Evolutionary conservation across 2,329 filamentous ascomycete species (phyloP).

Genomic region (Cercospora zeae-maydis): DNA sequence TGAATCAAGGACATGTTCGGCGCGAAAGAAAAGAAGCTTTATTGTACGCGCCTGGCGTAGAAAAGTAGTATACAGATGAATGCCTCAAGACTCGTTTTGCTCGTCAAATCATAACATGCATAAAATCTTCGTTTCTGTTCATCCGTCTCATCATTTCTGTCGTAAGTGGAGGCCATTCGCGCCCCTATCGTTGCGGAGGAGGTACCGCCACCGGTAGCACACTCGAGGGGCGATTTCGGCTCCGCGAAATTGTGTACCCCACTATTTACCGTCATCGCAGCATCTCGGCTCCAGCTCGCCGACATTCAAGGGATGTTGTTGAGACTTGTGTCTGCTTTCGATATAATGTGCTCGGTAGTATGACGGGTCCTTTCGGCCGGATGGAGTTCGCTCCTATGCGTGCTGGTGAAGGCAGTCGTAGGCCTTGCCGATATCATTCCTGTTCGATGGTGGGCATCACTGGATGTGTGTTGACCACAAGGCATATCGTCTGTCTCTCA

Average conservation of each 20-base stretch:
- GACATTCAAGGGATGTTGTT: neutral
- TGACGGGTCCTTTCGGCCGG: neutral
- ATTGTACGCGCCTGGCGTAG: neutral
- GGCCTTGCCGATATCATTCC: neutral
- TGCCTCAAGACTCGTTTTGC: neutral
- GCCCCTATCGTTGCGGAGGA: neutral
- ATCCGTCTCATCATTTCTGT: neutral
- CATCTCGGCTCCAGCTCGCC: neutral
- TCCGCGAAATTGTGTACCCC: neutral
- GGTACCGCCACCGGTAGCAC: neutral
- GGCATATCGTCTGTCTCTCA: conserved; percentile 18
- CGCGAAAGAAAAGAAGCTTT: neutral
- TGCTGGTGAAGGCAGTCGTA: neutral
- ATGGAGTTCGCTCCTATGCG: neutral
- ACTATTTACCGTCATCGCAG: neutral
- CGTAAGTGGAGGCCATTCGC: neutral
- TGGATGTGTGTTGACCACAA: neutral
- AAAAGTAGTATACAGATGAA: neutral
- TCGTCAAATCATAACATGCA: neutral
- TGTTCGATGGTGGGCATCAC: neutral
- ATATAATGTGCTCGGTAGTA: neutral
- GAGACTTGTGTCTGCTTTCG: neutral
- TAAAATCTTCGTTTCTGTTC: neutral
- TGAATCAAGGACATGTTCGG: neutral
- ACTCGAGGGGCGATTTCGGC: neutral